phyloP scores from a whole-genome alignment of 306 rosid species.

The Macrotyloma uniflorum region DNA sequence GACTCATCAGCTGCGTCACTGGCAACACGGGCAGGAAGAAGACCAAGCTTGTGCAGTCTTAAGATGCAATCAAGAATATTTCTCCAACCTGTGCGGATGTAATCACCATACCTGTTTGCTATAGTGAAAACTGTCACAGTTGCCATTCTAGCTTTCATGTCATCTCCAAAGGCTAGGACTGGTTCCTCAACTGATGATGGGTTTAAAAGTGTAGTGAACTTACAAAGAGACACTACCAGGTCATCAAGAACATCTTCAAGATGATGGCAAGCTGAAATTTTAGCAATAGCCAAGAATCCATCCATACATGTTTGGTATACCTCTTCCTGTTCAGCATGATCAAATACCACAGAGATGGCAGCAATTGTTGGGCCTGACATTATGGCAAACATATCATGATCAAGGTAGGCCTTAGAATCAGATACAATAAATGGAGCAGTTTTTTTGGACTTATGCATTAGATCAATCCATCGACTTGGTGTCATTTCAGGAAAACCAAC shows the following conservation, averaged over 20 bases:
- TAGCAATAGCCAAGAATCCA: conserved; percentile 94
- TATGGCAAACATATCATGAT: conserved; percentile 95
- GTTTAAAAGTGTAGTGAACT: conserved; percentile 91
- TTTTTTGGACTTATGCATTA: conserved; percentile 87
- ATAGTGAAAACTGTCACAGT: conserved; percentile 91
- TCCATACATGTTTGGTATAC: conserved; percentile 93
- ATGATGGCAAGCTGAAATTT: conserved; percentile 97
- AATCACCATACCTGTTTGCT: conserved; percentile 95
- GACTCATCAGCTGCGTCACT: conserved; percentile 94
- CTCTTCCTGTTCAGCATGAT: conserved; percentile 95
- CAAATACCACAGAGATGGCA: conserved; percentile 97
- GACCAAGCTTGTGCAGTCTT: conserved; percentile 95
- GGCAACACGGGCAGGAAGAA: conserved; percentile 98
- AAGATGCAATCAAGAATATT: conserved; percentile 95
- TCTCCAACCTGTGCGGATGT: conserved; percentile 96
- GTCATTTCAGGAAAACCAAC: conserved; percentile 95
- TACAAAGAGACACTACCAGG: conserved; percentile 96
- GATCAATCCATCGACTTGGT: conserved; percentile 95
- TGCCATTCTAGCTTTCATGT: conserved; percentile 95
- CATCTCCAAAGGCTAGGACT: conserved; percentile 93
- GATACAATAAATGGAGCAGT: conserved; percentile 86
- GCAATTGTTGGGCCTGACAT: conserved; percentile 99
- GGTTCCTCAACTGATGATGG: conserved; percentile 90
- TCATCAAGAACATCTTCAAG: conserved; percentile 98
- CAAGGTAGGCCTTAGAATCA: conserved; percentile 87